A percentile compares a stretch with the other conserved stretches of the same genome.
These are phyloP conservation scores for Agapanthus africanus DNA, from an alignment of 106 monocot genomes.

Conservation along the genomic window DNA sequence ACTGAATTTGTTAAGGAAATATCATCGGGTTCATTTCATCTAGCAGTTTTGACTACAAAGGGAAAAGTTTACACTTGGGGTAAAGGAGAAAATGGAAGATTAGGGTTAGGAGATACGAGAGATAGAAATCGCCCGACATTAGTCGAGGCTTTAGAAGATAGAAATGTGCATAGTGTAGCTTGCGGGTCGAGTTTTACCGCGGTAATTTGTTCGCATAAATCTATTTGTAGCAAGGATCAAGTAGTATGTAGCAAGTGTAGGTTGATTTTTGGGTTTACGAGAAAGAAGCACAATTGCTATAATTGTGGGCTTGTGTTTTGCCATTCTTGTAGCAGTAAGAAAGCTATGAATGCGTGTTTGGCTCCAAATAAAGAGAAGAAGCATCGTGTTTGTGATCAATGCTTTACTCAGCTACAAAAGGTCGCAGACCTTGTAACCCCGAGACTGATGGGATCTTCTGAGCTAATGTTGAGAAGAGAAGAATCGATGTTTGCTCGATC, in stretches of 20 bases:
- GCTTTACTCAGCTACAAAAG: slow-evolving; percentile 41
- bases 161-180: slow-evolving; percentile 35
- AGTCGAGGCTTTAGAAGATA: slow-evolving; percentile 50
- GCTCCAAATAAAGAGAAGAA: slow-evolving; percentile 41
- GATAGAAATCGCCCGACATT: slow-evolving; percentile 43
- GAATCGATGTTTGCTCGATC: slow-evolving; percentile 13
- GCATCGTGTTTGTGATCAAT: slow-evolving; percentile 64
- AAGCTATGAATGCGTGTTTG: slow-evolving; percentile 42
- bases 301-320: slow-evolving; percentile 65
- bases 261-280: slow-evolving; percentile 61
- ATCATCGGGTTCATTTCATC: slow-evolving; percentile 58
- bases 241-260: slow-evolving; percentile 52
- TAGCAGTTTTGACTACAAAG: slow-evolving; percentile 45
- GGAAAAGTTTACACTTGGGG: slow-evolving; percentile 74
- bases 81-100: slow-evolving; percentile 55
- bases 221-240: slow-evolving; percentile 44
- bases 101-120: slow-evolving; percentile 56
- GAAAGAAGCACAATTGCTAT: slow-evolving; percentile 80
- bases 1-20: slow-evolving; percentile 61
- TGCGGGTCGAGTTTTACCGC: slow-evolving; percentile 72
- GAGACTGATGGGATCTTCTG: slow-evolving; percentile 20
- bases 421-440: background rate
- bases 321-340: slow-evolving; percentile 70
- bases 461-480: slow-evolving; percentile 20
- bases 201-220: slow-evolving; percentile 47